Evolutionary conservation across 495 filamentous ascomycete genomes (phyloP), one percentile per base, ranked within the genome.

Genomic region (Baudoinia panamericana): DNA sequence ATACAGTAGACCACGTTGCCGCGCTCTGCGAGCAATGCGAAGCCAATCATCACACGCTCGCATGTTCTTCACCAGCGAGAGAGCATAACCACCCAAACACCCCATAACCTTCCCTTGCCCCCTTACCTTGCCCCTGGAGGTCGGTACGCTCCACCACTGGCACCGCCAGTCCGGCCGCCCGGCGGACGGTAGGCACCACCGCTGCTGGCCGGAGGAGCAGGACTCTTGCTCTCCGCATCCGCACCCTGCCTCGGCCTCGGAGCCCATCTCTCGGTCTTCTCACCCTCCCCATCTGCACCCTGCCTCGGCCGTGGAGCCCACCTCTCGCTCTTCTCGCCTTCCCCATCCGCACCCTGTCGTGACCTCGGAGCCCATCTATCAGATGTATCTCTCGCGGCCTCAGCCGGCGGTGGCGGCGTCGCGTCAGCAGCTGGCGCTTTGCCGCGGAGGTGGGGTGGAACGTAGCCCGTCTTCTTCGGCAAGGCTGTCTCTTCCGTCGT

Each of bases 391-490:
- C 44, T 39, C 10, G 24, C n/a, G 2, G 48, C 43, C 28, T 36
- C 35, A n/a, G n/a, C n/a, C 18, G 31, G 29, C 8, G 41, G 22
- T 19, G 40, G 43, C 1, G 47, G 36, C 21, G 35, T 22, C 0
- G 38, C 36, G 13, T 50, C 50, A 9, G 37, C 43, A 30, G 13
- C 36, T 2, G 26, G 35, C 8, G 28, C 16, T 19, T 38, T 38
- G 6, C 39, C 48, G 24, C 60, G 59, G 8, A 64, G 45, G 6
- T 48, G 47, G 19, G 58, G 58, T 8, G 59, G 61, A n/a, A 63
- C 35, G 41, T 58, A 62, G 11, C 52, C 53, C 19, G 31, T 41
- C 28, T 33, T 32, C 37, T 50, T 48, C 0, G 50, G 46, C 36
- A 45, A 15, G 16, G 30, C 52, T 2, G 30, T 41, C 19, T 54